Evolutionary conservation across 2,329 filamentous ascomycete genomes (phyloP), one percentile per base, ranked within the genome.

Genomic region (Aspergillus jensenii): DNA sequence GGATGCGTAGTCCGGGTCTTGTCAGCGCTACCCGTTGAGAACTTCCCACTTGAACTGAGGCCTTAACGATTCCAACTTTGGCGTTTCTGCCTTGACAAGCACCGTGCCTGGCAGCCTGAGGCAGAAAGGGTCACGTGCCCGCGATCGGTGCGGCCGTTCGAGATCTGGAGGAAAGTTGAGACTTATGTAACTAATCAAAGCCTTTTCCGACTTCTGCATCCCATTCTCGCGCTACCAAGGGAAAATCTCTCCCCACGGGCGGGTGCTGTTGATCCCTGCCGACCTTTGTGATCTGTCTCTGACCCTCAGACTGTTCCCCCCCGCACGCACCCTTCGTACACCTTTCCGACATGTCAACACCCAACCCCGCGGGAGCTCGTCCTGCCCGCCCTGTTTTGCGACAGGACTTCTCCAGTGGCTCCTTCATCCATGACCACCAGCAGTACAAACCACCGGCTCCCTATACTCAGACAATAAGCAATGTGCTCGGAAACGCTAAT

Each of bases 361-460:
- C 68, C 47, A 70, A 65, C 55, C 50, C 66, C 56, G 52, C 70
- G 47, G 35, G 52, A 39, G 15, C 65, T 55, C 74, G 74, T 59
- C 70, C 71, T 17, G 65, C 66, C 50, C 74, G 76, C 52, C 78
- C 78, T 9, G 73, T 75, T 31, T 70, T 80, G 52, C 76, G 74
- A 46, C 76, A 77, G 60, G 75, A 70, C 21, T 56, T 80, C 59
- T 70, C 71, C 52, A 74, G 77, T 61, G 74, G 71, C 54, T 79
- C 77, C 25, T 78, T 78, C 66, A 74, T 81, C 39, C 75, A 78
- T 43, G 78, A 80, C 59, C 78, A 81, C 59, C 77, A 80, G 61
- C 78, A 81, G 58, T 81, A 81, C 62, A 78, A 77, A 53, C 74
- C 76, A 7, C 68, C 71, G 33, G 63, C 65, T 48, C 66, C 73